Evolutionary conservation across 1,139 yeast genomes (phyloP).

Genomic region (Yamadazyma membranifaciens): DNA sequence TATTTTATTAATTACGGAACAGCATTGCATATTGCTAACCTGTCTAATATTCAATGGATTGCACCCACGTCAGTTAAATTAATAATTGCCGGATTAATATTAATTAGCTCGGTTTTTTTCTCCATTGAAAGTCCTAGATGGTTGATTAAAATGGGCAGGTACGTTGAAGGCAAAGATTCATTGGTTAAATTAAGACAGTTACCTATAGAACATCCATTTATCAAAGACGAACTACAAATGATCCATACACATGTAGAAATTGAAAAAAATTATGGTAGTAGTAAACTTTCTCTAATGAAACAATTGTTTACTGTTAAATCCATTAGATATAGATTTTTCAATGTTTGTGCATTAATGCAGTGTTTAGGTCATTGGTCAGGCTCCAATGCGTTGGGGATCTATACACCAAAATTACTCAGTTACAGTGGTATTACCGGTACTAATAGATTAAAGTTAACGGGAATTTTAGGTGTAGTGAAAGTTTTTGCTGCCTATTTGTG

Average conservation of each 20-base stretch:
- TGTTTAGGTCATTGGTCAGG: constrained; percentile 64
- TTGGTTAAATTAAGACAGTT: constrained; percentile 48
- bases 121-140: constrained; percentile 49
- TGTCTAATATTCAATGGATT: constrained; percentile 36
- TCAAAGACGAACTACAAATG: constrained; percentile 38
- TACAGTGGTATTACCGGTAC: constrained; percentile 45
- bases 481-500: constrained; percentile 42
- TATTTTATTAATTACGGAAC: constrained; percentile 49
- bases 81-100: constrained; percentile 41
- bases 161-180: constrained; percentile 33
- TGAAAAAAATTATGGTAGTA: too few species aligned
- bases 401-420: constrained; percentile 54
- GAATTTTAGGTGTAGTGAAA: constrained; percentile 48
- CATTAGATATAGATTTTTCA: constrained; percentile 45
- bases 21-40: constrained; percentile 30
- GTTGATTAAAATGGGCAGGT: constrained; percentile 36
- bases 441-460: constrained; percentile 44
- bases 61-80: constrained; percentile 38
- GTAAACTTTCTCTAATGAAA: too few species aligned
- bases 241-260: constrained; percentile 26
- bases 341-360: constrained; percentile 43
- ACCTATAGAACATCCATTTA: constrained; percentile 49
- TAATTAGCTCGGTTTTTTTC: constrained; percentile 33
- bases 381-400: constrained; percentile 59
- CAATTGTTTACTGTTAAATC: constrained; percentile 26